Evolutionary conservation across 2,329 filamentous ascomycete genomes (phyloP).

Genomic region (Cladophialophora psammophila): DNA sequence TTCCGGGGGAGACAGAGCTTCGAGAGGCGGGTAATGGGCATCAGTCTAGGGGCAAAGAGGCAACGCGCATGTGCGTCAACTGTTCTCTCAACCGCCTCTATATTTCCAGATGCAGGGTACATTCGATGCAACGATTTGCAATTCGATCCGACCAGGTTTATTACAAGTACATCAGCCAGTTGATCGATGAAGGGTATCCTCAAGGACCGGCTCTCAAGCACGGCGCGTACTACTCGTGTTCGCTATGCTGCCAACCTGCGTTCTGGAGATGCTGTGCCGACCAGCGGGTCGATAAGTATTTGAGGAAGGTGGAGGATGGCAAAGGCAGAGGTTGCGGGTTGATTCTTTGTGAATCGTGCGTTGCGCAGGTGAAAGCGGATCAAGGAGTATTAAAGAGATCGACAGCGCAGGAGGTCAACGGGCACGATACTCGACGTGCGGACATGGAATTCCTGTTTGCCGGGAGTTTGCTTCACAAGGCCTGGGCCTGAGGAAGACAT

Average conservation of each 20-base stretch:
- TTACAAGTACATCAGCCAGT: slow-evolving; percentile 22
- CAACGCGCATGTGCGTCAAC: slow-evolving; percentile 40
- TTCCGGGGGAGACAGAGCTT: slow-evolving; percentile 15
- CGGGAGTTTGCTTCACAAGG: slow-evolving; percentile 32
- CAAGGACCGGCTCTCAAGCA: slow-evolving; percentile 12
- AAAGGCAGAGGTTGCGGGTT: slow-evolving; percentile 36
- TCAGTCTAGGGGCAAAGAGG: slow-evolving; percentile 22
- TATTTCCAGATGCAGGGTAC: slow-evolving; percentile 36
- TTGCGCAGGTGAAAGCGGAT: slow-evolving; percentile 4
- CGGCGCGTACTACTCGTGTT: slow-evolving; percentile 30
- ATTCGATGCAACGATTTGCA: slow-evolving; percentile 16
- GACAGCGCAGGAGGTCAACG: slow-evolving; percentile 3
- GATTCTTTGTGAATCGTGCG: slow-evolving; percentile 32
- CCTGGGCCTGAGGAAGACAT: not conserved
- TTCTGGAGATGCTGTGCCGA: slow-evolving; percentile 34
- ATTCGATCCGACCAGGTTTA: not conserved
- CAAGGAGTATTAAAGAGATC: slow-evolving; percentile 18
- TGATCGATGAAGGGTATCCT: slow-evolving; percentile 8
- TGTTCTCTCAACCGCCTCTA: slow-evolving; percentile 37
- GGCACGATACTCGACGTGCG: slow-evolving; percentile 16
- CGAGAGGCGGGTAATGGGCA: slow-evolving; percentile 35
- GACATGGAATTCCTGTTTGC: slow-evolving; percentile 37
- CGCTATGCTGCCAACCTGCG: slow-evolving; percentile 33
- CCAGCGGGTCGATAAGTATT: slow-evolving; percentile 27
- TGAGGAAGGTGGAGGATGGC: slow-evolving; percentile 12